Percentiles rank a stretch among this genome's conserved stretches.
Evolutionary conservation across 2,329 filamentous ascomycete species (phyloP).

Genomic region (Cladobotryum mycophilum): DNA sequence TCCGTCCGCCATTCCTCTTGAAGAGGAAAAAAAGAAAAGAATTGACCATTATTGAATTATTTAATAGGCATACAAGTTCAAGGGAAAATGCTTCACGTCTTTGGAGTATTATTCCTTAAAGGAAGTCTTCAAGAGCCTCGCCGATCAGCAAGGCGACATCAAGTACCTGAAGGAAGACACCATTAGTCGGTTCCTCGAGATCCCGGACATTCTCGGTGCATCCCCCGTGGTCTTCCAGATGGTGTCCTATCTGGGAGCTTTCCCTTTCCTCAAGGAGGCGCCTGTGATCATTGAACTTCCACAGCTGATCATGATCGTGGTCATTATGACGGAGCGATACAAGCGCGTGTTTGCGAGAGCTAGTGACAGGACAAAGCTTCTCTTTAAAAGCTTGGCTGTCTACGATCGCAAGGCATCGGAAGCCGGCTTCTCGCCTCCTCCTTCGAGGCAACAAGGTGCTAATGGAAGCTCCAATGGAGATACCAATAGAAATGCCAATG

Average conservation of each 20-base stretch:
- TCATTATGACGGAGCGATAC: slow-evolving; percentile 66
- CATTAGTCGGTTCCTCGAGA: slow-evolving; percentile 63
- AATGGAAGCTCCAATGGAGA: background rate
- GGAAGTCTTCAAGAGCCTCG: slow-evolving; percentile 64
- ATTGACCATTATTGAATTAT: slow-evolving; percentile 3
- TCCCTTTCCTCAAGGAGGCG: slow-evolving; percentile 65
- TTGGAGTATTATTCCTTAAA: slow-evolving; percentile 69
- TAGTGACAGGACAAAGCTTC: slow-evolving; percentile 53
- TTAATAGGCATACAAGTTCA: slow-evolving; percentile 54
- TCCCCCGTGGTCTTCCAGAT: slow-evolving; percentile 67
- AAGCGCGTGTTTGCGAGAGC: slow-evolving; percentile 53
- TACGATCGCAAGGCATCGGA: slow-evolving; percentile 54
- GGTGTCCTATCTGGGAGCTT: slow-evolving; percentile 63
- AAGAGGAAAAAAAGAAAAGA: too few relatives aligned
- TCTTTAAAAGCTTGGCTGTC: slow-evolving; percentile 67
- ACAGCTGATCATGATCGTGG: slow-evolving; percentile 65
- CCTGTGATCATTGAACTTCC: slow-evolving; percentile 64
- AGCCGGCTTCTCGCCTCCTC: slow-evolving; percentile 12
- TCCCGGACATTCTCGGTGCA: slow-evolving; percentile 62
- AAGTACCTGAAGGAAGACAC: slow-evolving; percentile 64
- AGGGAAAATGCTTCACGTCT: slow-evolving; percentile 62
- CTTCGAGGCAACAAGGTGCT: background rate
- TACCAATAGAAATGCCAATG: background rate
- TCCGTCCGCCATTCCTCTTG: background rate
- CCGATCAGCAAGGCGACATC: slow-evolving; percentile 56